Base-by-base conservation (phyloP, 495 filamentous ascomycete species). In the Margaritispora aquatica region DNA sequence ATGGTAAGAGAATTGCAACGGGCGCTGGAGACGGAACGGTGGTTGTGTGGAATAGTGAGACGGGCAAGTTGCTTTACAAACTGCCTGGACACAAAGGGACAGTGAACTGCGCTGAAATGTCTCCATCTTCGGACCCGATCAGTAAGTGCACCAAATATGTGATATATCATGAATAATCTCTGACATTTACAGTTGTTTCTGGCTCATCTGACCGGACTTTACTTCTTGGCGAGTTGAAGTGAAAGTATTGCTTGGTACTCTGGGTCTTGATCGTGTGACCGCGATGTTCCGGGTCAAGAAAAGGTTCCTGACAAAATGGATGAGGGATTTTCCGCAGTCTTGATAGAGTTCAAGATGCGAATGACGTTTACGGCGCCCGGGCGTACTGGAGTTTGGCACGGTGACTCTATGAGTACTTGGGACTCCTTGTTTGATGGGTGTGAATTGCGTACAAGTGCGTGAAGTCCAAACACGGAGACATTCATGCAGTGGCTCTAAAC, bases 31-130 rank as follows among this genome's bases (percentile, higher is more conserved):
- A 99, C 70, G 84, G 89, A 21, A 96, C 83, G 47, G 92, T 90
- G 21, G 86, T 95, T 2, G 84, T 99, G 10, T 99, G 94, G 94
- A 91, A 92, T 24, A 80, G 74, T 23, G 83, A 87, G 63, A 85
- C 80, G 5, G 90, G 86, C 36, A 97, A 94, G 73, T 73, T 99
- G 59, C 69, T 96, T 48, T 95, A 96, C 75, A 97, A 97, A 70
- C 76, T 99, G 51, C 94, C 94, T 0, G 94, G 94, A 0, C 94
- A 99, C 67, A 93, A 92, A 71, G 94, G 95, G 13, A 88, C 90
- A 1, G 95, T 98, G 46, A 98, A 97, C 67, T 92, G 93, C 70
- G 92, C 93, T 54, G 85, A 91, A 63, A 93, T 99, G 68, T 88
- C 88, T 31, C 91, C 94, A 1, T 84, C 84, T 44, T 71, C 71